Conservation (phyloP, 108 stramenopile genomes). For the Mediolabrus comicus region DNA sequence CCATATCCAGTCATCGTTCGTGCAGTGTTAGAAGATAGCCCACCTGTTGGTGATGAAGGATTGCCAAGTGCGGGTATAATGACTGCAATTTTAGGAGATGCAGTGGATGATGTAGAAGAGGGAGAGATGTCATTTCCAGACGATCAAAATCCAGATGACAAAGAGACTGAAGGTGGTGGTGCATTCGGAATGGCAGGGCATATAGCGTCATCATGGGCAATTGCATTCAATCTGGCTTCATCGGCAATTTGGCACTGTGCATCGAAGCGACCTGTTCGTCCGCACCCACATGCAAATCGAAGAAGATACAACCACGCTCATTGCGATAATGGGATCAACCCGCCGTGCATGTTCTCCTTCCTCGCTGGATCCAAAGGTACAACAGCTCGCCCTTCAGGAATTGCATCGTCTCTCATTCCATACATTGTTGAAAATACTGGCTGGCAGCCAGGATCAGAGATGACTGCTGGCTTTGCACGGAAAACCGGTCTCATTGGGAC, state of each 20-base stretch:
- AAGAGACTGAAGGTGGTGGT: constrained; percentile 12
- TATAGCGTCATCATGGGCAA: constrained; percentile 36
- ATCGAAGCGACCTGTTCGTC: background rate
- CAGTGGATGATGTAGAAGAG: constrained; percentile 44
- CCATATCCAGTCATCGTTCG: constrained; percentile 39
- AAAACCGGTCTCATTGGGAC: constrained; percentile 49
- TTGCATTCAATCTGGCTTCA: constrained; percentile 38
- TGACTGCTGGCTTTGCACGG: constrained; percentile 46
- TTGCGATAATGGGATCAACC: constrained; percentile 37
- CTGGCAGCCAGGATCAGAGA: constrained; percentile 47
- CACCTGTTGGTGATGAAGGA: background rate
- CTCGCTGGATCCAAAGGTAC: constrained; percentile 45
- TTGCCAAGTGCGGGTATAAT: background rate
- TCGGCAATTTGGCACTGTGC: constrained; percentile 32
- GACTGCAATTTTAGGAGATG: constrained; percentile 35
- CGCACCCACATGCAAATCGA: background rate
- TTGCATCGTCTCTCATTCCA: constrained; percentile 21
- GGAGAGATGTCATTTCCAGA: constrained; percentile 26
- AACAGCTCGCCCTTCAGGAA: constrained; percentile 27
- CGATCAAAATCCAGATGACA: background rate
- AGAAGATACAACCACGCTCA: constrained; percentile 1
- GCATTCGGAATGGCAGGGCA: constrained; percentile 56
- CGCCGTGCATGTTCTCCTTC: constrained; percentile 48
- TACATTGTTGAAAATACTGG: constrained; percentile 48
- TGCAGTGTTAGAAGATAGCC: constrained; percentile 24